Conservation (phyloP, 148 eudicot genomes). For the Rhododendron simsii region DNA sequence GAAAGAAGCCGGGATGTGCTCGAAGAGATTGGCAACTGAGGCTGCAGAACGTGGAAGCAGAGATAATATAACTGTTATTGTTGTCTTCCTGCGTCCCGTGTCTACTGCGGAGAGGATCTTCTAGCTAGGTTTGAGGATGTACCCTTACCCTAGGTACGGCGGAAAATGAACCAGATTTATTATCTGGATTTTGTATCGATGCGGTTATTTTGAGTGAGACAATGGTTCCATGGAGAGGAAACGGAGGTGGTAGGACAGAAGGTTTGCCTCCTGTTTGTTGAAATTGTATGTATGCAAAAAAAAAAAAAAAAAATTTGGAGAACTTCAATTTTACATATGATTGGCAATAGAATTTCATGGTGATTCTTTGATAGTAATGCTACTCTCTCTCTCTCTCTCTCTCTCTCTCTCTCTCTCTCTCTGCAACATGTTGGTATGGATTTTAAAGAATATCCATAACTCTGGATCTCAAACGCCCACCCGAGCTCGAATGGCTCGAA, state of each 20-base stretch:
- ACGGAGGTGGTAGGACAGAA: too few relatives aligned
- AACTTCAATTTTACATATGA: too few relatives aligned
- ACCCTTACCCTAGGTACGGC: background rate
- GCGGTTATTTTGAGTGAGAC: background rate
- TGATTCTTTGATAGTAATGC: background rate
- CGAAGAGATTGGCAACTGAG: constrained; percentile 91
- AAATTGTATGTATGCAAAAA: background rate
- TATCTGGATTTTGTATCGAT: background rate
- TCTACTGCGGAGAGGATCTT: constrained; percentile 93
- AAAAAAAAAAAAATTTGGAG: too few relatives aligned
- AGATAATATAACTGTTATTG: constrained; percentile 87
- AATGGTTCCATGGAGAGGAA: background rate
- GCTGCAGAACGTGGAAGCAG: constrained; percentile 90
- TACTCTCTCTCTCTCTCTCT: too few relatives aligned
- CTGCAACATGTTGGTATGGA: too few relatives aligned
- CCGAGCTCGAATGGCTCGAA: too few relatives aligned
- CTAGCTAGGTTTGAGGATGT: constrained; percentile 28
- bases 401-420: too few relatives aligned
- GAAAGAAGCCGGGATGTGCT: constrained; percentile 89
- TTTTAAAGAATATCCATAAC: too few relatives aligned
- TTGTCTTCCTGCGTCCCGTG: constrained; percentile 77
- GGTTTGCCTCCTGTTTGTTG: background rate
- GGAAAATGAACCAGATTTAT: background rate
- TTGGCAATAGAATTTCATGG: background rate
- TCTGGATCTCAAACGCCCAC: too few relatives aligned